These are phyloP conservation scores for Aspergillus fijiensis DNA, from an alignment of 2,329 filamentous ascomycete genomes.

Conservation along the genomic window DNA sequence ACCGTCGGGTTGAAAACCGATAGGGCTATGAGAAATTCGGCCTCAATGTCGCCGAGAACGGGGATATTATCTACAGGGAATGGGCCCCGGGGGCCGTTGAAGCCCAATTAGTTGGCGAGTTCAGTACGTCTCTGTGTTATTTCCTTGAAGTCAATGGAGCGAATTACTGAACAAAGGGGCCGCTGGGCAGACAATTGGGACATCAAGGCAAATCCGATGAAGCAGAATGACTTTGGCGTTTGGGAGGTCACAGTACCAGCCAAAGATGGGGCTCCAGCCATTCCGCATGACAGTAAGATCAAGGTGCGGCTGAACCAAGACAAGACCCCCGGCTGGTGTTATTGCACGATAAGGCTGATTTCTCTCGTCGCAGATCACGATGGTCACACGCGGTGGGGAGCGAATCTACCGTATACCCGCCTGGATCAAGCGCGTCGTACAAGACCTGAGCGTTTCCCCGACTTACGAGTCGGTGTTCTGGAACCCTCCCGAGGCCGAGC, in stretches of 20 bases:
- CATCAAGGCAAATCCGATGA: constrained; percentile 79
- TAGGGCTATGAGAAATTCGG: constrained; percentile 86
- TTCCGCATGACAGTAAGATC: constrained; percentile 91
- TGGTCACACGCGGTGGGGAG: constrained; percentile 76
- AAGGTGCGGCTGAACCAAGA: constrained; percentile 62
- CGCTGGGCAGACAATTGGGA: constrained; percentile 73
- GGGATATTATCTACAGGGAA: constrained; percentile 87
- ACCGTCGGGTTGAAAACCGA: background rate
- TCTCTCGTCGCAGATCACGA: constrained; percentile 63
- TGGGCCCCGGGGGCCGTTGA: constrained; percentile 90
- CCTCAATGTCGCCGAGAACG: constrained; percentile 75
- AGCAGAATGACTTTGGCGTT: constrained; percentile 77
- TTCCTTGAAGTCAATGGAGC: background rate
- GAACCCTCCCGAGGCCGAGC: constrained; percentile 78
- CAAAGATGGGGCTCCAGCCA: constrained; percentile 70
- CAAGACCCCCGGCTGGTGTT: background rate
- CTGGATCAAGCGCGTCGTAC: constrained; percentile 97
- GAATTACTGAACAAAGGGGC: constrained; percentile 25
- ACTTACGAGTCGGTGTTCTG: constrained; percentile 95
- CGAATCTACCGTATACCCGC: constrained; percentile 84
- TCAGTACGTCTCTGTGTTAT: constrained; percentile 62
- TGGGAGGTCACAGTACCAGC: constrained; percentile 80
- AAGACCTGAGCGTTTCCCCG: constrained; percentile 84
- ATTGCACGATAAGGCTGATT: background rate
- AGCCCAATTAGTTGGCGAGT: constrained; percentile 88